Evolutionary conservation across 345 rosid species (phyloP).

Genomic region (Barbarea vulgaris): DNA sequence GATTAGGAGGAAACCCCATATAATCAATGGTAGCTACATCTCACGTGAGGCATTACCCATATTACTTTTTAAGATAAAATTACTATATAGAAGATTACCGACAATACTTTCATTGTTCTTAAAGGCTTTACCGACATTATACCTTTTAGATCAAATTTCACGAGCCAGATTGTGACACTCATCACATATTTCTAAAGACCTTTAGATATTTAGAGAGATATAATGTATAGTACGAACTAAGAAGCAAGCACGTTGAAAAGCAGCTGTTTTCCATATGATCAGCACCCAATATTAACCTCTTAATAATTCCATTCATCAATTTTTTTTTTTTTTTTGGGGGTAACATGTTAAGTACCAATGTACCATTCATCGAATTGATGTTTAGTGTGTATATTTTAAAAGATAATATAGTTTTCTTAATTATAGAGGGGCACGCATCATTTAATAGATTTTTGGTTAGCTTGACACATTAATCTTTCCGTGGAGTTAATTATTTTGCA

Average conservation of each 20-base stretch:
- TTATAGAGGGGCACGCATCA: neutral
- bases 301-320: no score
- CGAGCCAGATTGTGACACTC: constrained; percentile 3
- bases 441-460: neutral
- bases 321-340: no score
- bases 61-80: neutral
- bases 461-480: neutral
- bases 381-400: neutral
- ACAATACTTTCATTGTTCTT: neutral
- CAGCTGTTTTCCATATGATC: neutral
- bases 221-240: no score
- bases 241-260: neutral
- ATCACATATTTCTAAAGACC: neutral
- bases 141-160: neutral
- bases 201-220: neutral
- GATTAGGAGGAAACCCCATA: no score
- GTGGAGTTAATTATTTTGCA: neutral
- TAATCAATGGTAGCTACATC: neutral
- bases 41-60: neutral
- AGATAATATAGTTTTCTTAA: neutral
- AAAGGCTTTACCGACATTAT: neutral
- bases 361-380: neutral
- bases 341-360: no score
- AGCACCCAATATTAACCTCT: neutral
- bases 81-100: neutral